Evolutionary conservation across 805 yeast species (phyloP), one percentile per base, ranked within the genome.

Genomic region (Candida koratica): DNA sequence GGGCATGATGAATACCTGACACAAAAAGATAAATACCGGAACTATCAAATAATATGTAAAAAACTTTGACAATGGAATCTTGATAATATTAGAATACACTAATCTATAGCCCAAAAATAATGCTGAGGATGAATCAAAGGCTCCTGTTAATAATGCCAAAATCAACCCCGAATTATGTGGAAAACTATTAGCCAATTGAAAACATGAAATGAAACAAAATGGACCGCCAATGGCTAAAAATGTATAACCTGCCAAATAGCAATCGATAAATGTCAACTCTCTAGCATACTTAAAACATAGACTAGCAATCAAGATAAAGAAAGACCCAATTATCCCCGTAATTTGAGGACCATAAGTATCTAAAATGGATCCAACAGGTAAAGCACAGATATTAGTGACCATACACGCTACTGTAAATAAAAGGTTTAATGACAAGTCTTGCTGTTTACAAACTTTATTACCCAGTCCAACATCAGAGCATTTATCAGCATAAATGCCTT

Each of bases 41-140:
- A 89, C 93, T 6, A 77, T 49, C 49, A 85, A 55, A 58, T 84
- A 89, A 41, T 56, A 50, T 10, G 70, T 57, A 65, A 90, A 90
- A 57, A 89, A 89, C 25, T 55, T 63, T 14, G 66, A 53, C 8
- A 87, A 52, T 0, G 77, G 49, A 16, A 82, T 47, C 22, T 58
- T 43, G 11, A 53, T 36, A 33, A 66, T 41, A 36, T 58, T 56
- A 41, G 67, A 78, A 58, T 84, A 88, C 9, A 73, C 50, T 12
- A 87, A 42, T 48, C 95, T 66, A 63, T 88, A 90, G 8, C 75
- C 48, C 47, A 87, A 66, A 53, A 89, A 89, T 31, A 89, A 71
- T 0, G 95, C 96, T n/a, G 94, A 79, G 1, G 95, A 84, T 0
- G 95, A 73, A 58, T 90, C 97, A 53, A 89, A 88, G 0, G 96